A percentile compares a stretch with the other conserved stretches of the same genome.
Conservation (phyloP, 1,284 basidiomycete genomes). For the Ceratobasidium sp. region DNA sequence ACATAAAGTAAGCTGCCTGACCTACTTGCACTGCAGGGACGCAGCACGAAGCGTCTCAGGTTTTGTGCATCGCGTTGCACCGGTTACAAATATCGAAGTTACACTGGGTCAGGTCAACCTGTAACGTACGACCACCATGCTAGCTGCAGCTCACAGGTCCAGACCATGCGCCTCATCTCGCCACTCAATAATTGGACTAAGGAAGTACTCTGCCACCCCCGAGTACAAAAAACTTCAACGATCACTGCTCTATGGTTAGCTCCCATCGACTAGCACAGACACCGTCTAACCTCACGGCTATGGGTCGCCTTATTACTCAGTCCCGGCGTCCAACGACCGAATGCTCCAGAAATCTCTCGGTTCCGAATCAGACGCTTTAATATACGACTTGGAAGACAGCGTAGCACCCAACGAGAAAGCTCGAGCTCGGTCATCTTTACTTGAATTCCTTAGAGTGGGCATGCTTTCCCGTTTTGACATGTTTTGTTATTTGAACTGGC, state of each 20-base stretch:
- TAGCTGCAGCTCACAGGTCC: not conserved
- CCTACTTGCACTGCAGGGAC: too few species aligned
- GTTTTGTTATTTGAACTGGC: not conserved
- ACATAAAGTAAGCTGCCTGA: not conserved
- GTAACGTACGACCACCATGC: not conserved
- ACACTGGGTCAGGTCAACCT: not conserved
- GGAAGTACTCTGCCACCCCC: not conserved
- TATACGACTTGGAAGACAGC: conserved; percentile 91
- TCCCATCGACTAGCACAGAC: not conserved
- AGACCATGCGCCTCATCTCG: not conserved
- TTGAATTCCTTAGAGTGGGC: conserved; percentile 69
- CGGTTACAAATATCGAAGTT: not conserved
- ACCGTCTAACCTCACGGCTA: not conserved
- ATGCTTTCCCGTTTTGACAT: not conserved
- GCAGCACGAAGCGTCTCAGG: too few species aligned
- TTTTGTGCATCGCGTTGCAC: not conserved
- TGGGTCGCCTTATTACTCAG: conserved; percentile 55
- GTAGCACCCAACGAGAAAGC: conserved; percentile 78
- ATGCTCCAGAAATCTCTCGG: conserved; percentile 85
- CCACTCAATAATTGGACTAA: not conserved
- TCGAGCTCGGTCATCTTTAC: conserved; percentile 71
- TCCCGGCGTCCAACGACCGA: conserved; percentile 81
- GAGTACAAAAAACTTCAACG: conserved; percentile 20
- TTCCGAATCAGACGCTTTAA: conserved; percentile 76
- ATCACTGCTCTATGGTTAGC: conserved; percentile 37